A percentile compares a stretch with the other conserved stretches of the same genome.
These are phyloP conservation scores for Neonectria neomacrospora DNA, from an alignment of 2,329 filamentous ascomycete species.

Conservation along the genomic window DNA sequence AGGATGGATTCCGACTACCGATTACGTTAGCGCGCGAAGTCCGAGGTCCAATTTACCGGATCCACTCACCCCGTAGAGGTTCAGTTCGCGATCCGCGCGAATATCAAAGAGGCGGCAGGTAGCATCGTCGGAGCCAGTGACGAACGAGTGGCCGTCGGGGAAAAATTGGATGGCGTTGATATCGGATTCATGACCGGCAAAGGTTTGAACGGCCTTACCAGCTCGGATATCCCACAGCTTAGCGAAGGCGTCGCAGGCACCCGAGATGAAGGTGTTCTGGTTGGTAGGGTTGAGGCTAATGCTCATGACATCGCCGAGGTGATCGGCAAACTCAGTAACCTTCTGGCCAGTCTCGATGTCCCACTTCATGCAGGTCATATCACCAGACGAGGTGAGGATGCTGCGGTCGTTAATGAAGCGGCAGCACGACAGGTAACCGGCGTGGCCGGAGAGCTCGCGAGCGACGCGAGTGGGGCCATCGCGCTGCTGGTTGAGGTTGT, in stretches of 20 bases:
- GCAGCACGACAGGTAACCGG: conserved; percentile 97
- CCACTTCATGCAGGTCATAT: conserved; percentile 99
- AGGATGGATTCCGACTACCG: conserved; percentile 92
- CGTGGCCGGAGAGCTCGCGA: conserved; percentile 94
- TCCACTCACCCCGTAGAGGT: conserved; percentile 72
- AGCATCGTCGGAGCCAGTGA: conserved; percentile 96
- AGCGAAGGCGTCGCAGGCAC: conserved; percentile 97
- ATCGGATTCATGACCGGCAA: conserved; percentile 97
- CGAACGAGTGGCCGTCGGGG: conserved; percentile 98
- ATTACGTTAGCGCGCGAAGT: conserved; percentile 31
- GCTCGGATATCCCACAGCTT: conserved; percentile 99
- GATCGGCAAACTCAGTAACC: conserved; percentile 97
- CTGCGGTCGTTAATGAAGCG: conserved; percentile 98
- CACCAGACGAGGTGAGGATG: conserved; percentile 96
- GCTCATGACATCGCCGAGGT: conserved; percentile 99
- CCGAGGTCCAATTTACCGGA: conserved; percentile 17
- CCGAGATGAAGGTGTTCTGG: conserved; percentile 99
- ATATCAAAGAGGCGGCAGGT: conserved; percentile 98
- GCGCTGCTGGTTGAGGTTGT: conserved; percentile 93
- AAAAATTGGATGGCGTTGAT: conserved; percentile 99
- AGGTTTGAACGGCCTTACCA: conserved; percentile 98
- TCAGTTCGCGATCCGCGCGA: conserved; percentile 85
- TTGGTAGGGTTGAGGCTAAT: conserved; percentile 99
- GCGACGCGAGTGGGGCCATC: conserved; percentile 98
- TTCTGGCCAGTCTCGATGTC: conserved; percentile 98